Percentiles rank a stretch among this genome's conserved stretches.
Conservation (phyloP, 192 early-diverging fungal species). For the Coemansia javaensis region DNA sequence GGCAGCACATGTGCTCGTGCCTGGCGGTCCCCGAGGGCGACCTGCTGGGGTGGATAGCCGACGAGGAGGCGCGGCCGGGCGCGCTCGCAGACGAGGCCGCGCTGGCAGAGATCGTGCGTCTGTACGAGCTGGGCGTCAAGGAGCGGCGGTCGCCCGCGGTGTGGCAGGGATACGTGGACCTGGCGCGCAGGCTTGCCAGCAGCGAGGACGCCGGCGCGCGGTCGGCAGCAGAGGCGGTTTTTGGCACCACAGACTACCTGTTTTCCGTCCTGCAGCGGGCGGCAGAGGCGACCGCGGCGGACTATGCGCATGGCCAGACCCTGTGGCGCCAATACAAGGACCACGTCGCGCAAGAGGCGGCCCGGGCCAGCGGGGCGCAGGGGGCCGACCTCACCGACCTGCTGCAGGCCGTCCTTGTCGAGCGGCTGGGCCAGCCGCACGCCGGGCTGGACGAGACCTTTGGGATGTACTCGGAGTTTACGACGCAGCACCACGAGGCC, state of each 20-base stretch:
- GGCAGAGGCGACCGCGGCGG: slow-evolving; percentile 13
- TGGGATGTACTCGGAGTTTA: slow-evolving; percentile 36
- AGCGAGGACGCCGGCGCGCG: neutral
- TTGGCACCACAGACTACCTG: slow-evolving; percentile 12
- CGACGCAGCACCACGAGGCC: slow-evolving; percentile 14
- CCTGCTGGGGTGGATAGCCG: slow-evolving; percentile 25
- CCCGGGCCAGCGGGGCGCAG: neutral
- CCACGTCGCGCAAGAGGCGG: slow-evolving; percentile 9
- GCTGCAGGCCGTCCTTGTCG: slow-evolving; percentile 17
- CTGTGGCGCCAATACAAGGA: slow-evolving; percentile 30
- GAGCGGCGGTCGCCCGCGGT: slow-evolving; percentile 17
- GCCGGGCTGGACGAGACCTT: slow-evolving; percentile 34
- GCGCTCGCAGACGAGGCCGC: slow-evolving; percentile 2
- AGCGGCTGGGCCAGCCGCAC: slow-evolving; percentile 27
- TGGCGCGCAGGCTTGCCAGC: slow-evolving; percentile 5
- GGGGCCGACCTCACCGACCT: slow-evolving; percentile 6
- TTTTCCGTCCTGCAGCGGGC: slow-evolving; percentile 13
- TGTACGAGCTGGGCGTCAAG: slow-evolving; percentile 10
- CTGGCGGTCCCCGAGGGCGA: slow-evolving; percentile 29
- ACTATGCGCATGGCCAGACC: slow-evolving; percentile 17
- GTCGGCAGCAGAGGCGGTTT: slow-evolving; percentile 13
- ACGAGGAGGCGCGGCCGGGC: slow-evolving; percentile 19
- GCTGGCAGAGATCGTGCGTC: slow-evolving; percentile 7
- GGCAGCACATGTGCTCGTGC: slow-evolving; percentile 16
- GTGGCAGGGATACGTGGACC: slow-evolving; percentile 38